phyloP scores from a whole-genome alignment of 176 grass and related monocot genomes.

The Musa beccarii region DNA sequence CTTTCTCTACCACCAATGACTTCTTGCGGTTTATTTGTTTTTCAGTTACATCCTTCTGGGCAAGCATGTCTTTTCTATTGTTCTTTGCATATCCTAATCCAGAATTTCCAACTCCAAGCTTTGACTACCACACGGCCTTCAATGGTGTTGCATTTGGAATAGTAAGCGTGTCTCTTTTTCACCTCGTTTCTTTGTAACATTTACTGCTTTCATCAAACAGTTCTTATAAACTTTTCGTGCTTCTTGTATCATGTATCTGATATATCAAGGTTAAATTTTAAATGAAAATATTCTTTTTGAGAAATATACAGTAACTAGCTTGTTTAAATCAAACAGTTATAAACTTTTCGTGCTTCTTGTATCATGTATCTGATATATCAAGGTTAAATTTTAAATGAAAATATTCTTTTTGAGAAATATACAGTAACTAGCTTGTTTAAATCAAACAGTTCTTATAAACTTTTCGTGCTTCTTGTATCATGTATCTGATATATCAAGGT shows the following conservation, averaged over 20 bases:
- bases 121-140: conserved; percentile 86
- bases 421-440: too few species aligned
- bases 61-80: conserved; percentile 55
- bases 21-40: neutral
- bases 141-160: conserved; percentile 92
- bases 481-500: neutral
- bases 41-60: conserved; percentile 87
- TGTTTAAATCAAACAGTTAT: neutral
- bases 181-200: neutral
- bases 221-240: neutral
- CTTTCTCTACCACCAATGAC: neutral
- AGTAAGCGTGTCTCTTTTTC: conserved; percentile 40
- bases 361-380: neutral
- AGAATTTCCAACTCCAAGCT: conserved; percentile 91
- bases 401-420: too few species aligned
- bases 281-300: too few species aligned
- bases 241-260: neutral
- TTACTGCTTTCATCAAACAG: neutral
- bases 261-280: neutral
- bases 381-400: neutral
- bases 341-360: neutral
- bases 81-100: conserved; percentile 87
- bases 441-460: neutral
- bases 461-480: neutral
- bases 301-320: too few species aligned